These are phyloP conservation scores for Xerocomellus intermedius DNA, from an alignment of 768 basidiomycete species.

Conservation along the genomic window DNA sequence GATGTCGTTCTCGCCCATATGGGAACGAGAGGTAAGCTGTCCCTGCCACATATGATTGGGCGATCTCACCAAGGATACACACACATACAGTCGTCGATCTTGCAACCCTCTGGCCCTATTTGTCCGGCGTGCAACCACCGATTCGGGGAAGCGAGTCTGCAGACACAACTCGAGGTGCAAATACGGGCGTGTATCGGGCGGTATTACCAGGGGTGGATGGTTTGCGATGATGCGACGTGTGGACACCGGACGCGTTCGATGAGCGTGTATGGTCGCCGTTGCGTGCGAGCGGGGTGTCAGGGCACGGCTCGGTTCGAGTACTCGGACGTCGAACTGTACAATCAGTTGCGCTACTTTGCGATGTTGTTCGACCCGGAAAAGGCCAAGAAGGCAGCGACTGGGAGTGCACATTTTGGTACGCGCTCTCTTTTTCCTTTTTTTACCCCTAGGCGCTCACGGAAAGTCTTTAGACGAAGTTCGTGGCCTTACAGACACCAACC, in stretches of 20 bases:
- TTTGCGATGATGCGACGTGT: conserved; percentile 87
- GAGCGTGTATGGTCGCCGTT: conserved; percentile 86
- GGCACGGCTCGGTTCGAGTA: conserved; percentile 51
- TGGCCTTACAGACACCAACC: conserved; percentile 51
- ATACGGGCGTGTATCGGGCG: conserved; percentile 71
- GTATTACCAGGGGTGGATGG: conserved; percentile 89
- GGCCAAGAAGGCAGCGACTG: conserved; percentile 51
- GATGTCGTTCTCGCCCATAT: conserved; percentile 55
- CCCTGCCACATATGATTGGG: background rate
- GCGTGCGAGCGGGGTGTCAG: conserved; percentile 45
- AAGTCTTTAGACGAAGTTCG: conserved; percentile 51
- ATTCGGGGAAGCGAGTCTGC: conserved; percentile 61
- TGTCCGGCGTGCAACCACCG: conserved; percentile 66
- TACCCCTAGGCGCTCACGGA: background rate
- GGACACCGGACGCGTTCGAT: conserved; percentile 86
- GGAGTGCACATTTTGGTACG: conserved; percentile 43
- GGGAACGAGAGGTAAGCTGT: conserved; percentile 53
- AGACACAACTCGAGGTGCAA: conserved; percentile 83
- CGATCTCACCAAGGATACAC: background rate
- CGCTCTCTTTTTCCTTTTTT: background rate
- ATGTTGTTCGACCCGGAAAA: conserved; percentile 76
- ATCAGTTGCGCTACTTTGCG: conserved; percentile 82
- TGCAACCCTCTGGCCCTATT: conserved; percentile 60
- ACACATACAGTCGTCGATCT: conserved; percentile 54
- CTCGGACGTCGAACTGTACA: conserved; percentile 80